Conservation (phyloP, 2,329 filamentous ascomycete species). For the Colletotrichum musicola region DNA sequence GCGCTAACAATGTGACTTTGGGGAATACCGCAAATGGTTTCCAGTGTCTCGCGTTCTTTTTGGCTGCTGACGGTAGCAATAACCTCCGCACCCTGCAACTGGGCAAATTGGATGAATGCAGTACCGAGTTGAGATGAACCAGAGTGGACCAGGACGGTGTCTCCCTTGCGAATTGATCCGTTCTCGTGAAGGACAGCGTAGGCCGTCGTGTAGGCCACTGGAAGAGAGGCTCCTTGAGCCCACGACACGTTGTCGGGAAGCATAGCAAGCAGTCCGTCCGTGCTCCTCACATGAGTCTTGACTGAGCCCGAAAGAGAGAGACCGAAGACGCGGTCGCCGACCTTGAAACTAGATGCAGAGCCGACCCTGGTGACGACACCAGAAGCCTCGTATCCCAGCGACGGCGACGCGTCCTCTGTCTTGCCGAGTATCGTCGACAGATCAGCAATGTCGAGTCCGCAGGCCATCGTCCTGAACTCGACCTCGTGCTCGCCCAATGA, state of each 20-base stretch:
- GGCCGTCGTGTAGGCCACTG: conserved; percentile 47
- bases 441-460: conserved; percentile 60
- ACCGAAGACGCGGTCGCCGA: conserved; percentile 47
- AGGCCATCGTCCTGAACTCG: conserved; percentile 56
- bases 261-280: conserved; percentile 44
- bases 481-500: conserved; percentile 51
- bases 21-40: conserved; percentile 42
- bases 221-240: conserved; percentile 50
- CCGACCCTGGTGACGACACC: conserved; percentile 51
- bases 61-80: conserved; percentile 46
- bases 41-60: conserved; percentile 46
- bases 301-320: conserved; percentile 39
- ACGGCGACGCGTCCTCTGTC: conserved; percentile 24
- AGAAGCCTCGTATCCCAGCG: conserved; percentile 48
- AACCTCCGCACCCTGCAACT: conserved; percentile 47
- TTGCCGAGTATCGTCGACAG: conserved; percentile 49
- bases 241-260: conserved; percentile 54
- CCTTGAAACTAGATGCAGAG: conserved; percentile 44
- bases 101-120: conserved; percentile 50
- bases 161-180: conserved; percentile 43
- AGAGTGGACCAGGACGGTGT: conserved; percentile 52
- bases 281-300: conserved; percentile 41
- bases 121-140: conserved; percentile 51
- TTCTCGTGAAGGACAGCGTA: conserved; percentile 47
- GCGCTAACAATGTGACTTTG: conserved; percentile 43